Conservation (phyloP, 2,329 filamentous ascomycete species). For the Fusarium protoensiforme region DNA sequence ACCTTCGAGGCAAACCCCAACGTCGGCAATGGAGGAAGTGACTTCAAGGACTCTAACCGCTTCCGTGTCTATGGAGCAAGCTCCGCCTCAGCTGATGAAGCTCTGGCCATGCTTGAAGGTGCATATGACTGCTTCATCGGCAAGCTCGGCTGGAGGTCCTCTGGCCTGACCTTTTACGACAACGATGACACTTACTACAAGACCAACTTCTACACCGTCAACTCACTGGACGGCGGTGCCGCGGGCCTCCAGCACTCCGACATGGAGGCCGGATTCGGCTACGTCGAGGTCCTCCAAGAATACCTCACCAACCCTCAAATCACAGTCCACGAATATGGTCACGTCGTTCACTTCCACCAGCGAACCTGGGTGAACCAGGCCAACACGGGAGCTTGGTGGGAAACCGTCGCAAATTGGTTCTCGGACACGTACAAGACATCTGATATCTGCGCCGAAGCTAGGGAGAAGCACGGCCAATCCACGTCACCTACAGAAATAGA, state of each 20-base stretch:
- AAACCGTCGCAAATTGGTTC: not conserved
- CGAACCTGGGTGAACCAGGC: not conserved
- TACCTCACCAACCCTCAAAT: not conserved
- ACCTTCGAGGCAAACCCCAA: not conserved
- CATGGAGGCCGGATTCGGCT: not conserved
- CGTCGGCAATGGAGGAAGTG: not conserved
- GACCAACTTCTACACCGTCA: not conserved
- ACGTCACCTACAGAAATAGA: not conserved
- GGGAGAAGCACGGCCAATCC: not conserved
- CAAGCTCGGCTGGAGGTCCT: not conserved
- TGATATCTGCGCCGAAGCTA: not conserved
- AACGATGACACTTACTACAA: not conserved
- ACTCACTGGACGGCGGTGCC: not conserved
- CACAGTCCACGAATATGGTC: not conserved
- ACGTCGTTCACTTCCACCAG: not conserved
- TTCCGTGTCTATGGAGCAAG: not conserved
- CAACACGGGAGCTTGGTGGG: conserved; percentile 1
- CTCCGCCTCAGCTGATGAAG: not conserved
- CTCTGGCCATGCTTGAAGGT: not conserved
- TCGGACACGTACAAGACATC: not conserved
- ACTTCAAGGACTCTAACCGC: not conserved
- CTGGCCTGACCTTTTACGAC: not conserved
- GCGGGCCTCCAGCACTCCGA: not conserved
- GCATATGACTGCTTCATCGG: not conserved
- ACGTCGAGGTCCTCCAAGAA: not conserved